Conservation (phyloP, 768 basidiomycete species). For the Hypholoma sublateritium region DNA sequence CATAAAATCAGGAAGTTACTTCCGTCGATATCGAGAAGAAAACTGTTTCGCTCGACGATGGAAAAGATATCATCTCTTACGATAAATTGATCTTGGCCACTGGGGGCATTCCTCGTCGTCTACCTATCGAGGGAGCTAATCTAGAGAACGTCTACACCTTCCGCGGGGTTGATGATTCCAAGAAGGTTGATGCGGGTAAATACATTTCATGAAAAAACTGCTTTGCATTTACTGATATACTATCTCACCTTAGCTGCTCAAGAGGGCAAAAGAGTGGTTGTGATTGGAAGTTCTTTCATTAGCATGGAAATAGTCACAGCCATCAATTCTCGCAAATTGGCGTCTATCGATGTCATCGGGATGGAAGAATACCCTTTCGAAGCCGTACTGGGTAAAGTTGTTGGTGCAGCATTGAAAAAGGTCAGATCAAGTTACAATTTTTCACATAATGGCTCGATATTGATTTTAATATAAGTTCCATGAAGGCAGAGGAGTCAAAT, state of each 20-base stretch:
- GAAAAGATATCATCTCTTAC: constrained; percentile 63
- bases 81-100: constrained; percentile 80
- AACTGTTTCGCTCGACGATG: constrained; percentile 57
- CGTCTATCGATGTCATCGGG: constrained; percentile 82
- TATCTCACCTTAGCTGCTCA: constrained; percentile 44
- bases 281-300: constrained; percentile 91
- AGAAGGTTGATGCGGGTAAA: constrained; percentile 69
- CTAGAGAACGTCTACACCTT: constrained; percentile 79
- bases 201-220: neutral
- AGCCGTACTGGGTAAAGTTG: constrained; percentile 73
- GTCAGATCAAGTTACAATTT: constrained; percentile 29
- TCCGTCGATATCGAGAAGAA: constrained; percentile 64
- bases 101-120: constrained; percentile 69
- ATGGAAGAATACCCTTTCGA: constrained; percentile 83
- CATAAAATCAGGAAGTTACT: constrained; percentile 57
- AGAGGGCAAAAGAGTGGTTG: constrained; percentile 74
- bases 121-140: constrained; percentile 76
- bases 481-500: constrained; percentile 80
- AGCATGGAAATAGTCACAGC: constrained; percentile 91
- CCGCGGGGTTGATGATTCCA: constrained; percentile 66
- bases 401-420: constrained; percentile 78
- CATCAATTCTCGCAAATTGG: constrained; percentile 68
- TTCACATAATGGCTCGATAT: neutral
- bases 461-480: constrained; percentile 51
- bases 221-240: neutral